These are phyloP conservation scores for Trypanosoma cruzi DNA, from an alignment of 208 protist species.

Conservation along the genomic window DNA sequence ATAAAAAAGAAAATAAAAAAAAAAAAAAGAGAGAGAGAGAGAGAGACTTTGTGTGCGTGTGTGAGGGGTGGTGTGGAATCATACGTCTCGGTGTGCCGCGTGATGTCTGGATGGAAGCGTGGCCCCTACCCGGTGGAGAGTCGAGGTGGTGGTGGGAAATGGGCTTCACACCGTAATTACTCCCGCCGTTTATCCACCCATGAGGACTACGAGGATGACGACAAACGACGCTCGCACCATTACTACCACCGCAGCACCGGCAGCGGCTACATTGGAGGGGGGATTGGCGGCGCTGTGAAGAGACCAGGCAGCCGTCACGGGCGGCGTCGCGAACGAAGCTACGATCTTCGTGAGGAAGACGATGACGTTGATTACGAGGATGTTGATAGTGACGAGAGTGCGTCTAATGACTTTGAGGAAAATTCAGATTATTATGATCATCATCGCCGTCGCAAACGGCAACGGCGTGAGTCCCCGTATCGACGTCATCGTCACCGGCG, in stretches of 20 bases:
- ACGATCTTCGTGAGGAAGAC: background rate
- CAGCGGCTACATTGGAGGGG: background rate
- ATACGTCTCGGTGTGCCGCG: too few species aligned
- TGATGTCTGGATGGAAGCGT: background rate
- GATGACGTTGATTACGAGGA: background rate
- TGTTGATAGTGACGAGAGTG: constrained; percentile 7
- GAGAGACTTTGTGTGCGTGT: too few species aligned
- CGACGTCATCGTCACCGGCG: background rate
- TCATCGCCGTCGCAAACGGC: constrained; percentile 17
- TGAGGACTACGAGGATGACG: background rate
- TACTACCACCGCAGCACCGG: background rate
- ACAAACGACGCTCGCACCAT: background rate
- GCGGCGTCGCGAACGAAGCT: background rate
- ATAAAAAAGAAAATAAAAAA: too few species aligned
- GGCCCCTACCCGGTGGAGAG: background rate
- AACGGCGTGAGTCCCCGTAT: background rate
- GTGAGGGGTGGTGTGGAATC: too few species aligned
- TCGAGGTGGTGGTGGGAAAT: background rate
- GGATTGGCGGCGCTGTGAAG: background rate
- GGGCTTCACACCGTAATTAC: background rate
- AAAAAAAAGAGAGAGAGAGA: too few species aligned
- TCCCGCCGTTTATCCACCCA: too few species aligned
- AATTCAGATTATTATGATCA: background rate
- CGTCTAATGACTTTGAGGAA: background rate
- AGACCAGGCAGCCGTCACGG: background rate